Base-by-base conservation (phyloP, 2,329 filamentous ascomycete species). In the Xylariaceae sp. region DNA sequence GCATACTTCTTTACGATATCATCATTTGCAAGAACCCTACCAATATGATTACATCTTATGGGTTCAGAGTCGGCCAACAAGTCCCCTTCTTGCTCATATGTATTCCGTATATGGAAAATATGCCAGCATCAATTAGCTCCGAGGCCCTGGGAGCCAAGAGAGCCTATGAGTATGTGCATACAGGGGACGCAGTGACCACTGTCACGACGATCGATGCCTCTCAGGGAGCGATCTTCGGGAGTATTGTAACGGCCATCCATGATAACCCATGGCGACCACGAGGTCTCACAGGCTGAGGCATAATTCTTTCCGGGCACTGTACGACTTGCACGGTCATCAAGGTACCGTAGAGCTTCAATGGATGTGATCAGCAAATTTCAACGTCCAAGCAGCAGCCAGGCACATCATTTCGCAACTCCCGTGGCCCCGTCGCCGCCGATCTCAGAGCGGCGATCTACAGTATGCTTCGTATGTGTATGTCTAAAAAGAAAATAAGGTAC, bases 401-500 rank as follows among this genome's bases (percentile, higher is more conserved):
- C 22, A 27, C 22, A 27, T 27, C 22, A 27, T 27, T n/a, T 27
- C 22, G 22, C 22, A 27, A 27, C 22, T 27, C 4, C 22, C 22
- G 22, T 27, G 22, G 22, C 22, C 22, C 7, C 22, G 22, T 27
- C 22, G 22, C 22, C 4, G 22, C 22, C 22, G 22, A 27, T 27
- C 22, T 5, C 22, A 5, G 4, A 27, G 22, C 22, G 22, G 22
- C 22, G 22, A 27, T 27, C 22, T 27, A n/a, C n/a, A n/a, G n/a
- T n/a, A 27, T 27, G 22, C 22, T 27, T 27, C 22, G 22, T 27
- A 45, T 51, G 39, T 32, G 45, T 17, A 35, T 22, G 31, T 30
- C 14, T 39, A 22, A 46, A 49, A 48, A 46, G 50, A 48, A 44
- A 9, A 40, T 46, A 38, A 14, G 35, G 15, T 14, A 38, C 5